These are phyloP conservation scores for Sparassis latifolia DNA, from an alignment of 1,284 basidiomycete genomes.

Conservation along the genomic window DNA sequence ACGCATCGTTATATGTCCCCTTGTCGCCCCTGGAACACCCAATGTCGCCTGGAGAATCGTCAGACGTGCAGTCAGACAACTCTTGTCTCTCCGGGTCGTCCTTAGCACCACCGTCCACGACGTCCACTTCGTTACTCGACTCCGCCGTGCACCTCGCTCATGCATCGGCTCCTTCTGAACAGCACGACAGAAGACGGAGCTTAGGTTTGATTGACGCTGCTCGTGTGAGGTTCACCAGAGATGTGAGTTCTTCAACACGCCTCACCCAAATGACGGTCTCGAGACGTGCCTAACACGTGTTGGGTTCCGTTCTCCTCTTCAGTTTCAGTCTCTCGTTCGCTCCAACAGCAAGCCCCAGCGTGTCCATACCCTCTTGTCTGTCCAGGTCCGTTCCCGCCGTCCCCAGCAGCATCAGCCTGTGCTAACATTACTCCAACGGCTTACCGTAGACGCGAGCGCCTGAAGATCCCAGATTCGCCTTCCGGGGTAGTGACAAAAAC, in stretches of 20 bases:
- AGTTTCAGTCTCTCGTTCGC: slow-evolving; percentile 28
- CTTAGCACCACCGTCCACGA: slow-evolving; percentile 14
- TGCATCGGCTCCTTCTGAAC: slow-evolving; percentile 13
- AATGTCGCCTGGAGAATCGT: slow-evolving; percentile 10
- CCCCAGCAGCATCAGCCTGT: background rate
- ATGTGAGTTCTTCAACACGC: slow-evolving; percentile 24
- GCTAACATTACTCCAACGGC: no score
- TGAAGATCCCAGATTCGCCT: slow-evolving; percentile 14
- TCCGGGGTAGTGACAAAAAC: slow-evolving; percentile 15
- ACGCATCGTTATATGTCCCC: background rate
- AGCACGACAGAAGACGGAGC: slow-evolving; percentile 17
- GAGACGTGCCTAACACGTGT: slow-evolving; percentile 33
- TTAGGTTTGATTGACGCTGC: slow-evolving; percentile 28
- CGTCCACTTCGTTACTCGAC: slow-evolving; percentile 17
- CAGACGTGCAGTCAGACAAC: slow-evolving; percentile 14
- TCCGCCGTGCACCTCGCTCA: slow-evolving; percentile 14
- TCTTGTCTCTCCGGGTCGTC: slow-evolving; percentile 17
- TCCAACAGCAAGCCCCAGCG: slow-evolving; percentile 23
- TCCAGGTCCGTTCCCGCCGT: slow-evolving; percentile 16
- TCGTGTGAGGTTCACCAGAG: slow-evolving; percentile 27
- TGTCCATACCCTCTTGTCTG: slow-evolving; percentile 14
- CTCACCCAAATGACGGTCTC: slow-evolving; percentile 16
- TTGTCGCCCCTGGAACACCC: background rate
- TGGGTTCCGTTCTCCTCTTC: slow-evolving; percentile 20
- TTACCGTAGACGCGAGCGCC: slow-evolving; percentile 6